Percentiles rank a stretch among this genome's conserved stretches.
Evolutionary conservation across 2,329 filamentous ascomycete genomes (phyloP).

Genomic region (Emmonsiellopsis sp.): DNA sequence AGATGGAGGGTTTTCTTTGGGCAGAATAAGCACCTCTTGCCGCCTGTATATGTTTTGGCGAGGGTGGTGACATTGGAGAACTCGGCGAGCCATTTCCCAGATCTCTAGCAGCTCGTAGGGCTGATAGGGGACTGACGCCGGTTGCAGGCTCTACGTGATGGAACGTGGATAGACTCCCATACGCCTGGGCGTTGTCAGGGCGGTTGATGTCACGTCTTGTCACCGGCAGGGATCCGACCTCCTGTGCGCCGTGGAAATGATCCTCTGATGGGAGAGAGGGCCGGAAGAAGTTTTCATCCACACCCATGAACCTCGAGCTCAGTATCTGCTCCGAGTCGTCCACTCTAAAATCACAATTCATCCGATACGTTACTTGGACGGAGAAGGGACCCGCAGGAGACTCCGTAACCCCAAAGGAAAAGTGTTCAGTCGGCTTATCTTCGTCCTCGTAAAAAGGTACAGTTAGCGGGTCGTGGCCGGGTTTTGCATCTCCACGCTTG

Average conservation of each 20-base stretch:
- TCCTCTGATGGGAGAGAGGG: slow-evolving; percentile 59
- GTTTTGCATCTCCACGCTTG: slow-evolving; percentile 38
- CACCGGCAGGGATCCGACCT: slow-evolving; percentile 68
- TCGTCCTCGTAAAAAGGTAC: slow-evolving; percentile 58
- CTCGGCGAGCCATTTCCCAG: slow-evolving; percentile 36
- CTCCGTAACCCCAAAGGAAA: slow-evolving; percentile 73
- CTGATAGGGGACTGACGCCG: slow-evolving; percentile 80
- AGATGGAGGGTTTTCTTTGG: slow-evolving; percentile 68
- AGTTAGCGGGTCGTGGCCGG: slow-evolving; percentile 58
- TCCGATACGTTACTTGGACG: slow-evolving; percentile 73
- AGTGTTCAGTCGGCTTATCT: slow-evolving; percentile 59
- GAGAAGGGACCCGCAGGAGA: slow-evolving; percentile 78
- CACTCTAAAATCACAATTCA: slow-evolving; percentile 80
- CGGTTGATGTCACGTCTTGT: slow-evolving; percentile 40
- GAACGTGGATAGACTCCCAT: slow-evolving; percentile 84
- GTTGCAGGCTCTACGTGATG: slow-evolving; percentile 63
- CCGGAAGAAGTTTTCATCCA: slow-evolving; percentile 78
- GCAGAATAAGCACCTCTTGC: slow-evolving; percentile 39
- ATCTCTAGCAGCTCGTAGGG: slow-evolving; percentile 60
- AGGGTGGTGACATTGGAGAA: slow-evolving; percentile 41
- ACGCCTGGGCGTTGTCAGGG: slow-evolving; percentile 64
- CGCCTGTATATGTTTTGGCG: slow-evolving; percentile 33
- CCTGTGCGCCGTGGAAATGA: slow-evolving; percentile 27
- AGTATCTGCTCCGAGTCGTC: slow-evolving; percentile 85
- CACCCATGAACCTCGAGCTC: slow-evolving; percentile 86